Percentiles rank a stretch among this genome's conserved stretches.
These are phyloP conservation scores for Paecilomyces formosus DNA, from an alignment of 2,329 filamentous ascomycete genomes.

Conservation along the genomic window DNA sequence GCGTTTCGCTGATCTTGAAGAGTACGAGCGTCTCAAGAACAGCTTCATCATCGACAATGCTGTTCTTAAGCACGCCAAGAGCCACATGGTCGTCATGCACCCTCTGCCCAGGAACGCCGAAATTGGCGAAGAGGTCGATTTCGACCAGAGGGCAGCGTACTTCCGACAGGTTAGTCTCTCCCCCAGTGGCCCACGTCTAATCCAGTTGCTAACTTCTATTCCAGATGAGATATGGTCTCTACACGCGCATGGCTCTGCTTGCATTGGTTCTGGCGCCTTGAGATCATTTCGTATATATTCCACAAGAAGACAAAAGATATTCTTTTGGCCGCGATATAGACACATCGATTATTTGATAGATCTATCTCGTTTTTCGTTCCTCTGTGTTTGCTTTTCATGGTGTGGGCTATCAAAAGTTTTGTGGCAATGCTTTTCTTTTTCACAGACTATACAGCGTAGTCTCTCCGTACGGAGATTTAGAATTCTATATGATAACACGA, in stretches of 20 bases:
- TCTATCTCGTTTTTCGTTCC: not conserved
- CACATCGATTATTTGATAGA: not conserved
- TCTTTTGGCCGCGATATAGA: not conserved
- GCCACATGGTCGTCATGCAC: constrained; percentile 90
- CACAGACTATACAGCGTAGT: not conserved
- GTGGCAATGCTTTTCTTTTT: not conserved
- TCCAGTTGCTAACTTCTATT: constrained; percentile 33
- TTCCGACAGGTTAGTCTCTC: constrained; percentile 83
- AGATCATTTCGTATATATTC: constrained; percentile 1
- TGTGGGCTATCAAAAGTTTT: not conserved
- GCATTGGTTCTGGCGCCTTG: constrained; percentile 74
- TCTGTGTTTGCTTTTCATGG: not conserved
- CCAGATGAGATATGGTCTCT: constrained; percentile 95
- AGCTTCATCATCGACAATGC: constrained; percentile 84
- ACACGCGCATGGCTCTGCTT: constrained; percentile 94
- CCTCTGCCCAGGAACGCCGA: constrained; percentile 90
- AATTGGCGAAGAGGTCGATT: constrained; percentile 92
- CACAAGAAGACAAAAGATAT: not conserved
- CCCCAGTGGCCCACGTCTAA: not conserved
- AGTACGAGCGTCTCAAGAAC: constrained; percentile 84
- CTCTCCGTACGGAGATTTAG: not conserved
- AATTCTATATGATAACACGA: not conserved
- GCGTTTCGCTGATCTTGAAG: constrained; percentile 71
- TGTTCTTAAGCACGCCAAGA: constrained; percentile 84
- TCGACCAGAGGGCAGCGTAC: constrained; percentile 93